Evolutionary conservation across 1,284 basidiomycete species (phyloP), one percentile per base, ranked within the genome.

Genomic region (Marasmius tenuissimus): DNA sequence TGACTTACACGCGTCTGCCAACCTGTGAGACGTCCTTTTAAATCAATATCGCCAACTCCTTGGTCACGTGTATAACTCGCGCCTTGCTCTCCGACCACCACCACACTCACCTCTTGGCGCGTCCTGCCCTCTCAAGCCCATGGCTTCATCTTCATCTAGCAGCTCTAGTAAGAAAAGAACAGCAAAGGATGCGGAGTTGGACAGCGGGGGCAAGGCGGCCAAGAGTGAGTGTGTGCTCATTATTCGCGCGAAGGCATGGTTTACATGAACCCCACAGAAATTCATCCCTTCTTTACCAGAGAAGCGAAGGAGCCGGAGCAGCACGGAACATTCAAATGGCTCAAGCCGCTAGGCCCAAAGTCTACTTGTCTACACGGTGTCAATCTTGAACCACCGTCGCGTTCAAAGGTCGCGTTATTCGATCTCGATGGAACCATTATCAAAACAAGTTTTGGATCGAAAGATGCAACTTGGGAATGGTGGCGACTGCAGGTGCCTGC

Each of bases 341-440:
- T 85, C 55, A 75, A 79, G 14, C 76, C 87, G 5, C 67, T 89
- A 11, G 88, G 88, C 1, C 75, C 78, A 3, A 77, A 78, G 14
- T 74, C 77, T 3, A 83, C 87, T 3, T 91, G 89, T 75, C 75
- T 91, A 33, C 82, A 91, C 66, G 91, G 82, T 10, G 68, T 81
- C 39, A 82, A 89, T 70, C 76, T 86, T 6, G 67, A 71, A 4
- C 88, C 91, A 0, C 70, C 73, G 14, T 72, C 76, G 10, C 76
- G 74, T 1, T 34, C 76, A 8, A 89, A 87, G 64, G 82, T 96
- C 18, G 92, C 94, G 4, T 83, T 89, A 6, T 94, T 95, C 68
- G 94, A 97, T 70, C 77, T 97, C 5, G 95, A 97, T 70, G 94
- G 93, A 0, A 96, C 94, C 0, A 69, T 97, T 59, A 94, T 97